Base-by-base conservation (phyloP, 1,139 yeast species). In the Hyphopichia fennica region DNA sequence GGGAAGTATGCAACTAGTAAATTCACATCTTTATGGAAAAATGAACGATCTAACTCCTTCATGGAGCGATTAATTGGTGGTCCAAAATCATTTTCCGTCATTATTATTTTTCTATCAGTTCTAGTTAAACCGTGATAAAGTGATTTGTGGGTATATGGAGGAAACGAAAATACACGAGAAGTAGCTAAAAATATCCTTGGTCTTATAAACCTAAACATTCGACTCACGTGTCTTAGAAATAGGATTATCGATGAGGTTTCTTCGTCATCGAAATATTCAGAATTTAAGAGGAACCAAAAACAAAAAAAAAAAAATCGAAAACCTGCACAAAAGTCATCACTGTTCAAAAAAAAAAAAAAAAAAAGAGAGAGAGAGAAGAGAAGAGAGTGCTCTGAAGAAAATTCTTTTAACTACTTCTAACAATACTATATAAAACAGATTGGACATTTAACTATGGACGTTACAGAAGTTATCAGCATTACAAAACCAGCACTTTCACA, bases 41-140 rank as follows among this genome's bases (percentile, higher is more conserved):
- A 78, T 0, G 76, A 62, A 36, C 85, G 75, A 60, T 90, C 93
- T 37, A 91, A 71, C 18, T 58, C 72, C 35, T 57, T 76, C 91
- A 88, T 84, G 5, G 77, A 69, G 39, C 88, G 65, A 57, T 84
- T 74, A 11, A 80, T 67, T 0, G 96, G 96, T 3, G 96, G 95
- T 5, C 68, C 66, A 47, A 71, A 73, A 44, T 57, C 60, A 41
- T 61, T 56, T 59, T 57, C 59, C 58, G 56, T 63, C 47, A 52
- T 55, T 10, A 25, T 25, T n/a, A 48, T 46, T 44, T 67, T 48
- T 50, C 67, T 52, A 22, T 59, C 58, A 31, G 67, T 56, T 50
- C 57, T 64, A 44, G 41, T 61, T 38, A 53, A 4, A 14, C 28
- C 28, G 11, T 11, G 11, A 10, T 25, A 25, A 10, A 25, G 11